Conservation (phyloP, 192 early-diverging fungal genomes). For the Linnemannia elongata region DNA sequence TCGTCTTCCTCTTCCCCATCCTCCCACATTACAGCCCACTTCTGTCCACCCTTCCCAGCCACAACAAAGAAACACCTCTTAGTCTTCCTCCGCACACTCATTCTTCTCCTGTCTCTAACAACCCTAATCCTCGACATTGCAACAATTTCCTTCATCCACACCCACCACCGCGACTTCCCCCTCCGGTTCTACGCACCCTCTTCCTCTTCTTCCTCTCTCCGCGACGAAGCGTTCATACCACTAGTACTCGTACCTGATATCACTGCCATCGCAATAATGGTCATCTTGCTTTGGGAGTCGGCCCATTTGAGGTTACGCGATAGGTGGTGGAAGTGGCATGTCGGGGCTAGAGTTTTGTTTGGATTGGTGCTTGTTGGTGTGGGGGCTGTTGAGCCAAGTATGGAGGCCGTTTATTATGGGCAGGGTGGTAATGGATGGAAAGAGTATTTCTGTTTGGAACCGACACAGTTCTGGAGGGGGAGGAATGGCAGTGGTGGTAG, state of each 20-base stretch:
- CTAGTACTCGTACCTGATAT: constrained; percentile 9
- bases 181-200: neutral
- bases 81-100: neutral
- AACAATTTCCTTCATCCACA: neutral
- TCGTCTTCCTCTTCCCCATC: neutral
- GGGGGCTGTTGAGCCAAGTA: neutral
- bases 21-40: neutral
- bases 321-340: constrained; percentile 2
- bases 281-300: constrained; percentile 7
- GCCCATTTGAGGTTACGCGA: neutral
- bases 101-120: neutral
- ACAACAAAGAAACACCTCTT: neutral
- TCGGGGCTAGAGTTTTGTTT: neutral
- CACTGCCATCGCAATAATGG: constrained; percentile 3
- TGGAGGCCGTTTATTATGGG: neutral
- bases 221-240: neutral
- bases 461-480: neutral
- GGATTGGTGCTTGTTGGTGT: neutral
- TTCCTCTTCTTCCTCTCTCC: neutral
- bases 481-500: neutral
- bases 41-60: neutral
- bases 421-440: neutral
- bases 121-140: constrained; percentile 12
- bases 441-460: neutral
- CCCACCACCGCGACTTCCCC: neutral